A percentile compares a stretch with the other conserved stretches of the same genome.
phyloP scores from a whole-genome alignment of 2,329 filamentous ascomycete genomes.

The Tolypocladium guangdongense region DNA sequence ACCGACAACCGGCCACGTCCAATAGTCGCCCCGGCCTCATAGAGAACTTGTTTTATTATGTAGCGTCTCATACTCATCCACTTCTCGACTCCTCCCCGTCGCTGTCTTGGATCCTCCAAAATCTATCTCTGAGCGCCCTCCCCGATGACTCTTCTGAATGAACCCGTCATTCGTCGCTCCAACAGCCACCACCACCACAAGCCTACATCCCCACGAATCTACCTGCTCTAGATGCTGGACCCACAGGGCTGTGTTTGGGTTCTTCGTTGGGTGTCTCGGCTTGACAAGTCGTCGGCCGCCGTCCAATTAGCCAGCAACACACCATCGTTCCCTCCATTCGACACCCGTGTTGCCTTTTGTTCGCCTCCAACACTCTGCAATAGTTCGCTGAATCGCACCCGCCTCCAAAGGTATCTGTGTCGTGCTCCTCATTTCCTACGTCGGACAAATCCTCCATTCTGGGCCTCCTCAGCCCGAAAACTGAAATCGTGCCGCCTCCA shows the following conservation, averaged over 20 bases:
- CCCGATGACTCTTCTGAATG: neutral
- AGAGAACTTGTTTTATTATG: neutral
- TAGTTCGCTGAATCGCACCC: neutral
- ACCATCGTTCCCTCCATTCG: neutral
- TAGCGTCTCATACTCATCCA: neutral
- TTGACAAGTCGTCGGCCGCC: neutral
- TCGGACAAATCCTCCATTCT: conserved; percentile 5
- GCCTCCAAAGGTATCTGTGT: neutral
- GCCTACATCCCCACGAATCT: neutral
- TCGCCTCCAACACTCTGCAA: conserved; percentile 1
- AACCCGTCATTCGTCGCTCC: neutral
- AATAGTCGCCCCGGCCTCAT: neutral
- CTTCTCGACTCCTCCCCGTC: neutral
- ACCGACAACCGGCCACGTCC: too few species aligned
- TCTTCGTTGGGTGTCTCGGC: neutral
- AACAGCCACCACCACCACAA: neutral
- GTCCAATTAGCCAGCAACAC: neutral
- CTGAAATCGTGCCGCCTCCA: conserved; percentile 80
- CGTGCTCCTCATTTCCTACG: neutral
- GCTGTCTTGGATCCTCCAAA: neutral
- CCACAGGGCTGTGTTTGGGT: neutral
- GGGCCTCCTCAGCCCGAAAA: conserved; percentile 39
- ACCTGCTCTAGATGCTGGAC: neutral
- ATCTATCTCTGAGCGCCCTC: neutral
- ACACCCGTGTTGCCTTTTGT: neutral